Evolutionary conservation across 2,329 filamentous ascomycete species (phyloP), one percentile per base, ranked within the genome.

Genomic region (Xylaria polymorpha): DNA sequence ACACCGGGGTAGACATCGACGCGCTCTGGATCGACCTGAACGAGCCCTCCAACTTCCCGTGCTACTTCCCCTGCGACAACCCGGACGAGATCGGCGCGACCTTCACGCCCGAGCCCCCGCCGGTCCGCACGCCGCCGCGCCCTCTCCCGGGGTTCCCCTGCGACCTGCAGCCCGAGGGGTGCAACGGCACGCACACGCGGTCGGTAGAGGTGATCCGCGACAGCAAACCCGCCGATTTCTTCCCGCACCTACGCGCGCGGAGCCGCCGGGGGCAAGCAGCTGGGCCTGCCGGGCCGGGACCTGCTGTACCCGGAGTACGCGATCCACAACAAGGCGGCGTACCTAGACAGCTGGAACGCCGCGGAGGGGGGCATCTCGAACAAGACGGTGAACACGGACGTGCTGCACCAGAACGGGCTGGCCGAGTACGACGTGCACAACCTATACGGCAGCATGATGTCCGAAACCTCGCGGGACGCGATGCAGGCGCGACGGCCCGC

Each of bases 11-110:
- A 18, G 88, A 94, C 72, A 91, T 95, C 58, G 92, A 95, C 70
- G 92, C 87, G 1, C 82, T 95, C 1, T 94, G 92, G 90, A 92
- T 93, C 72, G 91, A 93, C 73, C 88, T 91, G 86, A 89, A 89
- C 68, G 87, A 89, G 74, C 81, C 81, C 1, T 80, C 79, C 22
- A 81, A 80, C 64, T 83, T 84, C 69, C 80, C 80, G 48, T 88
- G 87, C 76, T 80, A 81, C 51, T 88, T 85, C 71, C 86, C 87
- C n/a, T 90, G 87, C 75, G 78, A 82, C 25, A 77, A 89, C 72
- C 83, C 86, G 0, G 80, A 79, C 2, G 75, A 72, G 0, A 74
- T 77, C 1, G 79, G 79, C 3, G 72, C 75, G 12, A 83, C 82
- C 1, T 86, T 83, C 66, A 89, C 92, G 22, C 92, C 92, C 0